Evolutionary conservation across 2,329 filamentous ascomycete genomes (phyloP).

Genomic region (Verticillium nonalfalfae): DNA sequence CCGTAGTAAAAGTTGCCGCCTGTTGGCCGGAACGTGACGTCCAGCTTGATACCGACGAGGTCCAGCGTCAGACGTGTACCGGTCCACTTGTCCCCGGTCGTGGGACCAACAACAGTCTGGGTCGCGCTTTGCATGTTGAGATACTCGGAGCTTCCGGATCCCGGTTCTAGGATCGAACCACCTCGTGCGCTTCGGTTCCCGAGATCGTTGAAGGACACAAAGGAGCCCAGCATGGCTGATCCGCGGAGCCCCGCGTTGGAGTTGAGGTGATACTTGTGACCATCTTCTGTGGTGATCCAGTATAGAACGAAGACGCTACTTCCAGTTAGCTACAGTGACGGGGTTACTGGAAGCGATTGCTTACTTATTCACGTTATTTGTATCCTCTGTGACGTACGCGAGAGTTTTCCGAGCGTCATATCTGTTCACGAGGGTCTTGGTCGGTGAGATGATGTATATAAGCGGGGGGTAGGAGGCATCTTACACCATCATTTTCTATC

Average conservation of each 20-base stretch:
- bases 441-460: background rate
- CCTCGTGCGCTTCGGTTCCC: background rate
- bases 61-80: background rate
- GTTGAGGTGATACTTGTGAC: background rate
- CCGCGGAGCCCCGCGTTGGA: background rate
- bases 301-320: background rate
- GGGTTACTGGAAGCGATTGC: background rate
- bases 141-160: background rate
- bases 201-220: background rate
- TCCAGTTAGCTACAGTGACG: background rate
- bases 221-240: background rate
- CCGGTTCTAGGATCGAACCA: background rate
- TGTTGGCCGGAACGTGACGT: background rate
- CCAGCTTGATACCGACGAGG: background rate
- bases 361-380: background rate
- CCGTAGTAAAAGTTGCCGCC: background rate
- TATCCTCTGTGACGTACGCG: background rate
- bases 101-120: background rate
- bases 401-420: background rate
- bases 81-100: background rate
- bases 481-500: background rate
- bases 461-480: background rate
- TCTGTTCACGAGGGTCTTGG: background rate
- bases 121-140: background rate
- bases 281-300: background rate